Conservation (phyloP, 768 basidiomycete genomes). For the Rhizopogon rudus region DNA sequence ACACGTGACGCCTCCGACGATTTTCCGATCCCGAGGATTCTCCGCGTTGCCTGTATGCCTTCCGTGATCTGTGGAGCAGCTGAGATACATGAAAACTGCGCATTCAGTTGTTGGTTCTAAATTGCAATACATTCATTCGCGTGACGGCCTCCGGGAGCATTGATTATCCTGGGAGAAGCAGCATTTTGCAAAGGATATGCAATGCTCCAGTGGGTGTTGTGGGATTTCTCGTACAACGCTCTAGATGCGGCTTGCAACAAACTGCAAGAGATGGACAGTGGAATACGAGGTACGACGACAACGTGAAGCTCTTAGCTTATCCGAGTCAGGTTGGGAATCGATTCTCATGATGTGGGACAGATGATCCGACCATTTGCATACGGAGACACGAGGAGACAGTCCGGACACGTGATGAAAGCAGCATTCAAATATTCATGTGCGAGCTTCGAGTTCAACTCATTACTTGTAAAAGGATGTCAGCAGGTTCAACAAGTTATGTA, state of each 20-base stretch:
- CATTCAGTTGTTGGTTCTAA: not conserved
- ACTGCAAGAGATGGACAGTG: not conserved
- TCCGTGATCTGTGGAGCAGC: not conserved
- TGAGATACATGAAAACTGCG: not conserved
- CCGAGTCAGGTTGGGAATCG: not conserved
- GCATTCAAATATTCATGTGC: not conserved
- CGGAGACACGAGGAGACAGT: not conserved
- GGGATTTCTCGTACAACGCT: not conserved
- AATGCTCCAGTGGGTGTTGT: not conserved
- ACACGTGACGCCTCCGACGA: slow-evolving; percentile 15
- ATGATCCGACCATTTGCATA: not conserved
- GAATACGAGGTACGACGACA: not conserved
- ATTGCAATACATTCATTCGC: not conserved
- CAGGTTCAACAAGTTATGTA: not conserved
- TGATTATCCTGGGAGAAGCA: no score
- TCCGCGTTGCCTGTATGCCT: not conserved
- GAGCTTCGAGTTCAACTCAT: not conserved
- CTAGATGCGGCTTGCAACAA: no score
- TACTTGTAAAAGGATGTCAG: not conserved
- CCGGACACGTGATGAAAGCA: not conserved
- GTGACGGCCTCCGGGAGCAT: no score
- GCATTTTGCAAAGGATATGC: not conserved
- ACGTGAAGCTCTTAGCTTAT: not conserved
- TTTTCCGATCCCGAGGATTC: slow-evolving; percentile 2
- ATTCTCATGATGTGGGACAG: not conserved